Base-by-base conservation (phyloP, 1,139 yeast species). In the Scheffersomyces quercinus region DNA sequence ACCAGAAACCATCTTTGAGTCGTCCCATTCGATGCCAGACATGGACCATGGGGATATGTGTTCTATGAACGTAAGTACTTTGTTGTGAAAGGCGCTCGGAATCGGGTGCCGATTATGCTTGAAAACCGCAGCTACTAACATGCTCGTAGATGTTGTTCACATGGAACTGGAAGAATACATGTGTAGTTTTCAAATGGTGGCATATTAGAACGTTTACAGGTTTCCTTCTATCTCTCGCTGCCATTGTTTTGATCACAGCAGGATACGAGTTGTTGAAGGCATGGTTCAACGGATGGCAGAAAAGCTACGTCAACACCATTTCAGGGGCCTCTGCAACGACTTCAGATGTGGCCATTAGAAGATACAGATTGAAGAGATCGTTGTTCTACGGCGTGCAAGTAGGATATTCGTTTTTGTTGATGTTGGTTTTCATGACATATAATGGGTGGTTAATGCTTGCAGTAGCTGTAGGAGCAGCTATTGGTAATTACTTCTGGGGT, bases 341-440 rank as follows among this genome's bases (percentile, higher is more conserved):
- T 12, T 47, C 48, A 16, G 44, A 55, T 1, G 43, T 43, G 16
- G 46, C 57, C 29, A 43, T 59, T 10, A 52, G 51, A 6, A 45
- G 42, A 26, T 60, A 52, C 51, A 69, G 60, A 47, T 43, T 68
- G 37, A 64, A 67, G 49, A 64, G 66, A 55, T 60, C 84, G 32
- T 39, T 73, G 16, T 58, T 80, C 31, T 88, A 88, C 58, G 95
- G 87, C 1, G 48, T 80, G 12, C 91, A 85, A 58, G 91, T 88
- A 11, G 86, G 87, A 4, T 86, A 83, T 59, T 85, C 95, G 2
- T 85, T 86, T 56, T 68, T 85, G 72, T 65, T 87, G 52, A 87
- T 87, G 95, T 74, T 85, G 55, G 79, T 87, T 1, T 87, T 86
- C 56, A 87, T 87, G 95, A 85, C 91, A 3, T 87, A 85, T 60